Percentiles rank a stretch among this genome's conserved stretches.
Evolutionary conservation across 106 monocot genomes (phyloP).

Genomic region (Iris macrosiphon): DNA sequence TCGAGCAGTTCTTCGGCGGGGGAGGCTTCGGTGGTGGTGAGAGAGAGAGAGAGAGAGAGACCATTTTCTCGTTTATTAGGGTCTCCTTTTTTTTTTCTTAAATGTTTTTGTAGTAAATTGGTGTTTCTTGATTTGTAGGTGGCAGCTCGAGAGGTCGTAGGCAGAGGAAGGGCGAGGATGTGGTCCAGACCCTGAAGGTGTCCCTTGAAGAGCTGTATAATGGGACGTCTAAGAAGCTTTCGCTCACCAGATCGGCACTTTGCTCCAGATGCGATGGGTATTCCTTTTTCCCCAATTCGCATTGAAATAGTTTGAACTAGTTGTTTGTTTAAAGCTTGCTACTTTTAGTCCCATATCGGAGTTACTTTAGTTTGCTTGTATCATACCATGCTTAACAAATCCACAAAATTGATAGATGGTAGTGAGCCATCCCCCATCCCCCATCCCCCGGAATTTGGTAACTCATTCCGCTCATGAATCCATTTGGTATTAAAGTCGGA

Average conservation of each 20-base stretch:
- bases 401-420: too few species aligned
- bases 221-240: constrained; percentile 43
- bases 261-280: constrained; percentile 65
- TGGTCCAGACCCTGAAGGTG: constrained; percentile 39
- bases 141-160: constrained; percentile 37
- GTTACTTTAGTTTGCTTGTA: too few species aligned
- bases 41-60: too few species aligned
- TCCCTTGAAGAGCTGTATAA: constrained; percentile 62
- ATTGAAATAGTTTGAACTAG: too few species aligned
- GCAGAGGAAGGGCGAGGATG: constrained; percentile 45
- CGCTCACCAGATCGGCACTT: constrained; percentile 35
- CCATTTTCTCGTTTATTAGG: neutral
- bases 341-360: too few species aligned
- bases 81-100: neutral
- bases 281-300: constrained; percentile 1
- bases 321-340: too few species aligned
- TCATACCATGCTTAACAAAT: too few species aligned
- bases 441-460: too few species aligned
- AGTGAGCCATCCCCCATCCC: too few species aligned
- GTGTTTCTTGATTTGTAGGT: constrained; percentile 18
- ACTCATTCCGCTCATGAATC: too few species aligned
- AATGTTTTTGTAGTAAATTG: neutral
- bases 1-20: constrained; percentile 24
- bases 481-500: too few species aligned
- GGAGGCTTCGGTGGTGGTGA: constrained; percentile 43